Evolutionary conservation across 1,284 basidiomycete species (phyloP).

Genomic region (Malassezia dermatis): DNA sequence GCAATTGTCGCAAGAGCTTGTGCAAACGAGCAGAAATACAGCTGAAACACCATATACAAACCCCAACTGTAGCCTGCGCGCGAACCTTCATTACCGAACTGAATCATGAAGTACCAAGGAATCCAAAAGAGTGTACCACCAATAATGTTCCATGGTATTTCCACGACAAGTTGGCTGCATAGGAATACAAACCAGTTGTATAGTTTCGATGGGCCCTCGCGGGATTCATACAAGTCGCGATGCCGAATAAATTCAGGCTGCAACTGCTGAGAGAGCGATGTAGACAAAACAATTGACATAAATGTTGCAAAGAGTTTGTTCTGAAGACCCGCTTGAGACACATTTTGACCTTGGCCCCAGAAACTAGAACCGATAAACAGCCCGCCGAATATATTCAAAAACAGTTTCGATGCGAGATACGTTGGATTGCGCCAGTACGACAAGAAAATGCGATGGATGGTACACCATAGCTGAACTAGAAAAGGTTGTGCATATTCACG

Average conservation of each 20-base stretch:
- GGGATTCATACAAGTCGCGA: constrained; percentile 59
- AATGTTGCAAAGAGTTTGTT: constrained; percentile 63
- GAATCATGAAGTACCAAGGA: constrained; percentile 34
- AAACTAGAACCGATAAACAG: constrained; percentile 56
- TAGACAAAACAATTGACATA: constrained; percentile 45
- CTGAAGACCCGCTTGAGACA: constrained; percentile 50
- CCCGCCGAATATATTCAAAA: constrained; percentile 52
- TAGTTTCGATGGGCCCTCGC: constrained; percentile 65
- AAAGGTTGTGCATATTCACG: constrained; percentile 39
- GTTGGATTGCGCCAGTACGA: constrained; percentile 44
- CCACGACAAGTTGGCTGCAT: constrained; percentile 48
- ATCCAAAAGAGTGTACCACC: constrained; percentile 37
- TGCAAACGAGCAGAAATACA: constrained; percentile 56
- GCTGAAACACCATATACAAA: constrained; percentile 33
- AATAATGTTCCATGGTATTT: constrained; percentile 41
- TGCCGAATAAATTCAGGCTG: constrained; percentile 52
- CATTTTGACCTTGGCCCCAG: constrained; percentile 28
- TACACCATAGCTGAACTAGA: constrained; percentile 28
- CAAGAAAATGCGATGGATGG: constrained; percentile 29
- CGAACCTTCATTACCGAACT: constrained; percentile 20
- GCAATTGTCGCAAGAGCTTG: constrained; percentile 61
- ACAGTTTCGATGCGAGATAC: constrained; percentile 39
- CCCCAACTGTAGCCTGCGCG: constrained; percentile 27
- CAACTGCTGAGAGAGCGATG: constrained; percentile 39
- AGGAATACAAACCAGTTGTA: constrained; percentile 70